Evolutionary conservation across 2,329 filamentous ascomycete genomes (phyloP), one percentile per base, ranked within the genome.

Genomic region (Phialemonium atrogriseum): DNA sequence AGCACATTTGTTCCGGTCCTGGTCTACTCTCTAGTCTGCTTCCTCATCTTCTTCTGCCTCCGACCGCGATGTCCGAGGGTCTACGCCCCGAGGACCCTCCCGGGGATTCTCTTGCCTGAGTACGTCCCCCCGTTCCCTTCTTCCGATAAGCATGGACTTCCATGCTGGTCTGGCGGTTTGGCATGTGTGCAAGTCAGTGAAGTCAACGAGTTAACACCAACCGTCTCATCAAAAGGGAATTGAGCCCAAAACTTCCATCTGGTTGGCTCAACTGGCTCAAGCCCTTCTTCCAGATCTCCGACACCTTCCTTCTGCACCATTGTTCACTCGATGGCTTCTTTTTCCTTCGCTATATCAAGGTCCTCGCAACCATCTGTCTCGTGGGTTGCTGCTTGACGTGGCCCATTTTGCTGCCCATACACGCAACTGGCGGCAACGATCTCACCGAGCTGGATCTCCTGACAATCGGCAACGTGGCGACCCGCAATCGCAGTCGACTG

Each of bases 301-400:
- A 95, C 55, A 77, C 77, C 37, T 91, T 85, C 47, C 71, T 87
- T 16, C 71, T 95, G 24, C 82, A 88, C 44, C 85, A 94, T 56
- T 83, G 87, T 54, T 87, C 85, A 3, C 72, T 96, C 41, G 89
- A 96, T 54, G 79, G 82, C 19, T 96, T 87, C 53, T 73, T 95
- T 16, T 85, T 93, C 49, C 70, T 95, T 27, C 84, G 88, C 26
- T 93, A 87, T 51, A 65, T 96, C 38, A 82, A 85, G 48, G 75
- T 91, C 33, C 64, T 80, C 17, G 74, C 80, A 33, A 69, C 82
- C 44, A 83, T 91, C 43, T 88, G 82, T 56, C 68, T 94, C 30
- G 78, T 88, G 10, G 89, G 88, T 37, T 78, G 77, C 46, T 67
- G 68, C 47, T 77, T 96, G 30, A 89, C 85, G 15, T 94, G 84